Conservation (phyloP, 129 eudicot species). For the Centella asiatica region DNA sequence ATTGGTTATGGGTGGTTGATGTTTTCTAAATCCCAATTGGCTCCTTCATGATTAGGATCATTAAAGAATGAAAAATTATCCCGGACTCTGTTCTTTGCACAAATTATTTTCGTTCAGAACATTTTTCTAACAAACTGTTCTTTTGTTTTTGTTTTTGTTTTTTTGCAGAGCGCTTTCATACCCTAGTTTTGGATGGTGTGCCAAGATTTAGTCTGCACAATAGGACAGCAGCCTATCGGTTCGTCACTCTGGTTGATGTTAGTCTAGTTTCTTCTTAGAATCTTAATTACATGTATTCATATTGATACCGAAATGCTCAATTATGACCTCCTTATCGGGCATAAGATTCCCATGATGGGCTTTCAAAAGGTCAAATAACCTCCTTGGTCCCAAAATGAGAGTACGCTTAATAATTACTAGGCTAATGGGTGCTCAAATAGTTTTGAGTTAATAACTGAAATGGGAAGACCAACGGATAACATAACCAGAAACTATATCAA, state of each 20-base stretch:
- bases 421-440: no score
- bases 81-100: no score
- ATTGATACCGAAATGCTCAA: no score
- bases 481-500: not conserved
- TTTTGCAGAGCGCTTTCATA: slow-evolving; percentile 69
- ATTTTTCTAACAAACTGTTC: not conserved
- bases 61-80: not conserved
- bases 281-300: no score
- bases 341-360: no score
- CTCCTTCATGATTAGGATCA: no score
- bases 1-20: not conserved
- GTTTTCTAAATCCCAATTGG: no score
- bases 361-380: no score
- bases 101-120: not conserved
- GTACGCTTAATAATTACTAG: no score
- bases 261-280: slow-evolving; percentile 30
- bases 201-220: slow-evolving; percentile 85
- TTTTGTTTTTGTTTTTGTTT: no score
- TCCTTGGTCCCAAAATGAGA: no score
- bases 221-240: slow-evolving; percentile 89
- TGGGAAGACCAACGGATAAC: not conserved
- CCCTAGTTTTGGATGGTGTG: slow-evolving; percentile 77
- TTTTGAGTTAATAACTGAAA: not conserved
- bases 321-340: no score
- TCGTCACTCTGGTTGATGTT: slow-evolving; percentile 92